Evolutionary conservation across 805 yeast genomes (phyloP).

Genomic region (Cyberlindnera bimundalis): DNA sequence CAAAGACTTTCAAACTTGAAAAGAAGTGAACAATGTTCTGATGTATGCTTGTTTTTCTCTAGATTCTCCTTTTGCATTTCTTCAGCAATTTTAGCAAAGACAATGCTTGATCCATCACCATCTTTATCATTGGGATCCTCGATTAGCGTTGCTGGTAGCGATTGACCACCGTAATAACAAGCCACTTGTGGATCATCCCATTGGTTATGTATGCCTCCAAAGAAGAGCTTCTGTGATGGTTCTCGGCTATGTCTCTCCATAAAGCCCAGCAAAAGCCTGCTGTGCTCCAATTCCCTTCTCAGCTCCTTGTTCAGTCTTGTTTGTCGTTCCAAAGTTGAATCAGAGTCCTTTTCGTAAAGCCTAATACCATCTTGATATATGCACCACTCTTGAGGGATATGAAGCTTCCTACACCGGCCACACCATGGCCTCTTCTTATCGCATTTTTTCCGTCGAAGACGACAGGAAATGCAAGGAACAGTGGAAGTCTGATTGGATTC

Average conservation of each 20-base stretch:
- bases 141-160: background rate
- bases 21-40: background rate
- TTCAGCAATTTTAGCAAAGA: background rate
- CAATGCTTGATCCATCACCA: background rate
- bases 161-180: background rate
- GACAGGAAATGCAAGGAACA: conserved; percentile 6
- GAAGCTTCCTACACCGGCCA: conserved; percentile 1
- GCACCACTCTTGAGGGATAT: conserved; percentile 4
- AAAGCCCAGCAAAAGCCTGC: background rate
- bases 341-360: conserved; percentile 2
- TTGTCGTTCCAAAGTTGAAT: background rate
- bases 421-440: conserved; percentile 2
- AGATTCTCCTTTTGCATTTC: background rate
- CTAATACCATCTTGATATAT: conserved; percentile 1
- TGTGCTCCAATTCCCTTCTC: conserved; percentile 1
- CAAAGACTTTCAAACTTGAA: background rate
- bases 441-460: conserved; percentile 6
- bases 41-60: background rate
- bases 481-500: background rate
- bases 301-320: background rate
- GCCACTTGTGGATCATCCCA: background rate
- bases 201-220: background rate
- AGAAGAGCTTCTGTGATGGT: background rate
- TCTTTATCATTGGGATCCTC: background rate
- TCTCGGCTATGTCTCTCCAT: background rate